These are phyloP conservation scores for Thelephora ganbajun DNA, from an alignment of 768 basidiomycete genomes.

Conservation along the genomic window DNA sequence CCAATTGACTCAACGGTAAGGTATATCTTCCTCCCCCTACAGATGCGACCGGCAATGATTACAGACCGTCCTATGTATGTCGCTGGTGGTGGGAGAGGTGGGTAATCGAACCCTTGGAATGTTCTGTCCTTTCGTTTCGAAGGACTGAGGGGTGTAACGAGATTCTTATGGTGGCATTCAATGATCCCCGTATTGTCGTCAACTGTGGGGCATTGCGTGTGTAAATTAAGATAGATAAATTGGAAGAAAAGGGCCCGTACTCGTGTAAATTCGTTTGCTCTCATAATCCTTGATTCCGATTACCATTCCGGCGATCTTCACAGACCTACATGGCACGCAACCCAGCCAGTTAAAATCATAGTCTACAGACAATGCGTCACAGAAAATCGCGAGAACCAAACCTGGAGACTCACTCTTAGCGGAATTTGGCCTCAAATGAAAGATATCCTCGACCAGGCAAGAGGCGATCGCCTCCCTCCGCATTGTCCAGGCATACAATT, in stretches of 20 bases:
- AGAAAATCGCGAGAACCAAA: not conserved
- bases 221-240: not conserved
- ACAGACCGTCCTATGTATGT: slow-evolving; percentile 34
- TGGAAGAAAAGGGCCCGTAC: slow-evolving; percentile 21
- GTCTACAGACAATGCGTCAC: slow-evolving; percentile 17
- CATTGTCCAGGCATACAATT: slow-evolving; percentile 11
- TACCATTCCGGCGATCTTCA: slow-evolving; percentile 46
- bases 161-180: slow-evolving; percentile 42
- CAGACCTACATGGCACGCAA: slow-evolving; percentile 52
- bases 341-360: slow-evolving; percentile 61
- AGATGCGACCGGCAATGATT: slow-evolving; percentile 32
- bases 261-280: slow-evolving; percentile 40
- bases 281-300: slow-evolving; percentile 52
- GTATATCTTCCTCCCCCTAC: slow-evolving; percentile 13
- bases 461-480: slow-evolving; percentile 12
- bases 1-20: slow-evolving; percentile 1
- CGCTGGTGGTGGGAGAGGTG: slow-evolving; percentile 20
- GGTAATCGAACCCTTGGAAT: slow-evolving; percentile 1
- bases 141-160: slow-evolving; percentile 11
- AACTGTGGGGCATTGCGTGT: slow-evolving; percentile 26
- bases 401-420: slow-evolving; percentile 8
- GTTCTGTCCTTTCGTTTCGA: slow-evolving; percentile 6
- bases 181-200: slow-evolving; percentile 69
- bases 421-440: slow-evolving; percentile 11
- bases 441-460: slow-evolving; percentile 13